Conservation (phyloP, 2,329 filamentous ascomycete genomes). For the Dactylonectria macrodidyma region DNA sequence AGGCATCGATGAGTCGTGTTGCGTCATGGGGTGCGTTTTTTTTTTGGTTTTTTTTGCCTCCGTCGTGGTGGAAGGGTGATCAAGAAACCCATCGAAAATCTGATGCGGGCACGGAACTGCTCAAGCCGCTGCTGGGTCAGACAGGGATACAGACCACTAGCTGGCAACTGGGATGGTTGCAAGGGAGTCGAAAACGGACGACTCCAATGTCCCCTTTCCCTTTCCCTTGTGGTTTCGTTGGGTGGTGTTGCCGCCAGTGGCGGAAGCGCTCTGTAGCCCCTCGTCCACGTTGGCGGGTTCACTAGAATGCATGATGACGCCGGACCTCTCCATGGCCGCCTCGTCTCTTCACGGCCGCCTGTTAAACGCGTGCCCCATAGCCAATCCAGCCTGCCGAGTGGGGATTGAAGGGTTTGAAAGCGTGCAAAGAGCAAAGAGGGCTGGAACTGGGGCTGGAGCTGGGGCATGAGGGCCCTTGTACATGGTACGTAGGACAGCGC, state of each 20-base stretch:
- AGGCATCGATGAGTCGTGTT: conserved; percentile 9
- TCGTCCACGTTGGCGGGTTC: conserved; percentile 14
- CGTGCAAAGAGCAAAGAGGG: too few relatives aligned
- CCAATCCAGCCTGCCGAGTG: conserved; percentile 1
- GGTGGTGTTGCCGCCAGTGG: conserved; percentile 11
- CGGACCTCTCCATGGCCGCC: conserved; percentile 8
- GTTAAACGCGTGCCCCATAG: neutral
- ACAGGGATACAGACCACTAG: neutral
- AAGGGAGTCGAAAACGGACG: neutral
- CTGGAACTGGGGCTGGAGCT: too few relatives aligned
- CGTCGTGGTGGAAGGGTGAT: conserved; percentile 2
- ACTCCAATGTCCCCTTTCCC: neutral
- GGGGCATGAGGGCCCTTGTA: neutral
- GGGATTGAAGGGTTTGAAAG: neutral
- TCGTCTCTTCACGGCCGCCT: too few relatives aligned
- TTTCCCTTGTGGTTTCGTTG: conserved; percentile 6
- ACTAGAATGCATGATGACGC: conserved; percentile 31
- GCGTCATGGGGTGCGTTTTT: conserved; percentile 1
- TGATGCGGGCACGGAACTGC: neutral
- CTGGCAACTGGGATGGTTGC: neutral
- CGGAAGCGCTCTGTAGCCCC: conserved; percentile 20
- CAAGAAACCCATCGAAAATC: conserved; percentile 2
- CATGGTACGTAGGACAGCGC: neutral
- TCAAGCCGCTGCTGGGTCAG: neutral
- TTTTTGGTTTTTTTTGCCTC: neutral